Evolutionary conservation across 805 yeast genomes (phyloP).

Genomic region (Allodekkera sacchari): DNA sequence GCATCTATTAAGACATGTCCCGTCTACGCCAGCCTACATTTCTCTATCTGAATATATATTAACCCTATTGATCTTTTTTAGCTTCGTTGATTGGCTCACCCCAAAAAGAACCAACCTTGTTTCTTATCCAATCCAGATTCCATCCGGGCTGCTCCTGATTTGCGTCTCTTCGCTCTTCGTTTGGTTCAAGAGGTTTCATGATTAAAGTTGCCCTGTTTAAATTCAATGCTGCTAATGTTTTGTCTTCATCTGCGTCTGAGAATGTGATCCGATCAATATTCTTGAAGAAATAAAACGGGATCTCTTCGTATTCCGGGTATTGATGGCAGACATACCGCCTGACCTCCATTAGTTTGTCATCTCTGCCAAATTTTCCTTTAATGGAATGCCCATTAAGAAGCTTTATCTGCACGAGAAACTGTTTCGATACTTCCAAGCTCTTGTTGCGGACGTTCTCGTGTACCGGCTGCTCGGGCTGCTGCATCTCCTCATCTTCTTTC

Average conservation of each 20-base stretch:
- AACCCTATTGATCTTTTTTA: no score
- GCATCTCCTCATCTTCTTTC: slow-evolving; percentile 4
- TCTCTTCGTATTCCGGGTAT: slow-evolving; percentile 37
- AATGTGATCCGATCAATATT: slow-evolving; percentile 58
- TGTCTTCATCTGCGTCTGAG: slow-evolving; percentile 50
- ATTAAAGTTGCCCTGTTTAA: slow-evolving; percentile 65
- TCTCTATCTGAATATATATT: no score
- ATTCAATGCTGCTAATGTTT: slow-evolving; percentile 43
- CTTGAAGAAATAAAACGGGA: slow-evolving; percentile 42
- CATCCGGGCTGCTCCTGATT: slow-evolving; percentile 4
- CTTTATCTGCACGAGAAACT: slow-evolving; percentile 42
- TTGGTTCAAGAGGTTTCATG: slow-evolving; percentile 46
- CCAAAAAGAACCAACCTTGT: slow-evolving; percentile 14
- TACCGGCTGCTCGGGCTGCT: slow-evolving; percentile 5
- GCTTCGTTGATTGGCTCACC: no score
- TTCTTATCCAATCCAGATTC: slow-evolving; percentile 19
- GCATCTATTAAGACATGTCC: no score
- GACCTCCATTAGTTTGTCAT: slow-evolving; percentile 44
- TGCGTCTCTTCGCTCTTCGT: slow-evolving; percentile 6
- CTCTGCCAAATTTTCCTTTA: slow-evolving; percentile 38
- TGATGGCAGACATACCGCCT: slow-evolving; percentile 50
- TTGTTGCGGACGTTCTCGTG: slow-evolving; percentile 18
- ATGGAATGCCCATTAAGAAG: slow-evolving; percentile 59
- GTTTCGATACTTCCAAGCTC: slow-evolving; percentile 25
- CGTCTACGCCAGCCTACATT: no score